Evolutionary conservation across 2,329 filamentous ascomycete genomes (phyloP).

Genomic region (Hymenoscyphus salicellus): DNA sequence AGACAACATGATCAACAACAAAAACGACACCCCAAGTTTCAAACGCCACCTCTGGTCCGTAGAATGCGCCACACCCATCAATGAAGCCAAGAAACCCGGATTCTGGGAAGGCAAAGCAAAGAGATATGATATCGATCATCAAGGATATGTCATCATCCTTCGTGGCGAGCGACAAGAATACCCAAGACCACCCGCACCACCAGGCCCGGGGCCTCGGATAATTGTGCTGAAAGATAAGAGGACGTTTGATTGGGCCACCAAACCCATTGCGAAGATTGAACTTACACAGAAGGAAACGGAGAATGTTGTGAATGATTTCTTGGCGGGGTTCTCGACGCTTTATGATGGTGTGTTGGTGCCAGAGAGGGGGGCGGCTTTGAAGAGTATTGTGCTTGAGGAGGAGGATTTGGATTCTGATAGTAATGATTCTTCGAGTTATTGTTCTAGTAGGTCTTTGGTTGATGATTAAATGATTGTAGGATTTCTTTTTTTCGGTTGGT

Average conservation of each 20-base stretch:
- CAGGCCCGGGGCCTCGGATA: too few species aligned
- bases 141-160: not conserved
- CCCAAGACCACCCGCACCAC: not conserved
- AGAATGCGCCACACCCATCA: not conserved
- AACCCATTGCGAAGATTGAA: slow-evolving; percentile 9
- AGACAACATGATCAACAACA: not conserved
- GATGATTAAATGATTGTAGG: not conserved
- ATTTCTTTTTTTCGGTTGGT: not conserved
- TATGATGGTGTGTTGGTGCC: slow-evolving; percentile 20
- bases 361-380: slow-evolving; percentile 15
- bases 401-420: slow-evolving; percentile 18
- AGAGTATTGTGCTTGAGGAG: slow-evolving; percentile 9
- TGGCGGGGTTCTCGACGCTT: slow-evolving; percentile 21
- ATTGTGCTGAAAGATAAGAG: not conserved
- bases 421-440: slow-evolving; percentile 12
- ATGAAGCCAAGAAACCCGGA: not conserved
- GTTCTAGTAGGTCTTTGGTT: slow-evolving; percentile 1
- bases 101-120: not conserved
- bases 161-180: not conserved
- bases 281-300: slow-evolving; percentile 22
- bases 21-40: not conserved
- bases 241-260: slow-evolving; percentile 2
- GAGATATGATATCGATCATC: not conserved
- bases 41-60: not conserved
- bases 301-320: slow-evolving; percentile 22